Evolutionary conservation across 352 stramenopile species (phyloP), one percentile per base, ranked within the genome.

Genomic region (Aphanomyces astaci): DNA sequence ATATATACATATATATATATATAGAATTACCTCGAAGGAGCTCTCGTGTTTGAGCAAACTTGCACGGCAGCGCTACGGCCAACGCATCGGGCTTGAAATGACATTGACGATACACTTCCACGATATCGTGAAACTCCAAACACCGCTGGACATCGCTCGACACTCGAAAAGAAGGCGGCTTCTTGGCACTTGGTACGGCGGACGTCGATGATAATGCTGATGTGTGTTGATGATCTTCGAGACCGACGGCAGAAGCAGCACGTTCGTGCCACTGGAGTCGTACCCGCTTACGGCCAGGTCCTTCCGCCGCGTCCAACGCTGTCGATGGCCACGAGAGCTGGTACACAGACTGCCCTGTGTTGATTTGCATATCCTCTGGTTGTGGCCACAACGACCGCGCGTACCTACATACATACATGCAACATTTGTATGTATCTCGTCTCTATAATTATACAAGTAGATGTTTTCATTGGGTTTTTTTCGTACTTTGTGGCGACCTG

Each of bases 81-180:
- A n/a, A n/a, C n/a, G n/a, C n/a, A n/a, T 68, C 49, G 39, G 25
- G 36, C 30, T 74, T 76, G 57, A 64, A 80, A 25, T 66, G 27
- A 43, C 68, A 74, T 19, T 80, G 78, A 19, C 72, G 65, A 28
- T 82, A 88, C 19, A 80, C 72, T 60, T 80, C 78, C 2, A 88
- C 73, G 7, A 78, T 74, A 13, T 87, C 78, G 43, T 88, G 80
- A 40, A 88, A 83, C 49, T 81, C 78, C n/a, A 75, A 59, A 76
- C 71, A 33, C 66, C 73, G 4, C 22, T 27, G 1, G 9, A 24
- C 32, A n/a, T 64, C 17, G 22, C 64, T 5, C 52, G 22, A 28
- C 46, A 33, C 9, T 63, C 28, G 25, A 10, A 24, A 0, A 15
- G 27, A 13, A 45, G n/a, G 2, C 7, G 49, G 7, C 49, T 48